Evolutionary conservation across 331 rosid genomes (phyloP), one percentile per base, ranked within the genome.

Genomic region (Dryas integrifolia): DNA sequence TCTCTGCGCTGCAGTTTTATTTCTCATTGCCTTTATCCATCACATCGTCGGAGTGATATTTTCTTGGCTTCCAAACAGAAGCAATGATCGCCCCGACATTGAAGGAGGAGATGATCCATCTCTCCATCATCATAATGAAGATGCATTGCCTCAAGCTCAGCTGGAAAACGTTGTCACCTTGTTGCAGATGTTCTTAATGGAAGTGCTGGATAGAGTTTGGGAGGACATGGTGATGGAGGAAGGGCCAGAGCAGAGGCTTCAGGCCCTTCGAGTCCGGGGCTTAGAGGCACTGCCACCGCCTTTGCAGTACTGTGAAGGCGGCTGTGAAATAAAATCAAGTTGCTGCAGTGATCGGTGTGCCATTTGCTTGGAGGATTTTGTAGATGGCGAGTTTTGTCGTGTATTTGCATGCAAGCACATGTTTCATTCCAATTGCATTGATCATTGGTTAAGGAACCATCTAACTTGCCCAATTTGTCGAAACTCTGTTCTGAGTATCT

Each of bases 401-500:
- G 11, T 57, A 15, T 71, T 71, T 3, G 45, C 50, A 1, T 71
- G 75, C 75, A 71, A 57, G 11, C 75, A 71, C 56, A 71, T 71
- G 35, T 71, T 44, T 30, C 75, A 57, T 71, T 46, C 65, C 6
- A 26, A 45, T 45, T 71, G 66, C 26, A 71, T 57, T 44, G 66
- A 71, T 24, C n/a, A 14, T 71, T 71, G 66, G 75, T 71, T 71
- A 4, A 56, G 43, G 55, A 70, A 21, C 16, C 49, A 59, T 5
- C 65, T 70, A 56, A 70, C 64, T 44, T 70, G 74, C 65, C 74
- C 74, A 44, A 44, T 70, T 56, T 70, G 74, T 70, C 61, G 74
- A 70, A 56, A 70, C 15, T 70, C 55, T 41, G 43, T 70, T 41
- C 43, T 70, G 47, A 47, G 41, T 11, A 57, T 13, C 43, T 70